Base-by-base conservation (phyloP, 2,329 filamentous ascomycete genomes). In the Botrytis cinerea region DNA sequence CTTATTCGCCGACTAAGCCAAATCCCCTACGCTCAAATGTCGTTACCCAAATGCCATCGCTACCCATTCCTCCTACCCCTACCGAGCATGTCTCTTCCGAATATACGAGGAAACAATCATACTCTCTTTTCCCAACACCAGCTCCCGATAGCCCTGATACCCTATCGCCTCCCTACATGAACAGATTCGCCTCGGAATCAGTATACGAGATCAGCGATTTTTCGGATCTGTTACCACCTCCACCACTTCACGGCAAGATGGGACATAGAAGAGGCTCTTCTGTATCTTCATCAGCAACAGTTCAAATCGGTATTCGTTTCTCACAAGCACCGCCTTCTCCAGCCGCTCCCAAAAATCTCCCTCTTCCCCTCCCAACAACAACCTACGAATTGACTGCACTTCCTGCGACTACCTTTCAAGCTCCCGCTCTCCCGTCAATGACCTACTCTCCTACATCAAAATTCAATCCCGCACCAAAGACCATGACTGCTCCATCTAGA, bases 261-360 rank as follows among this genome's bases (percentile, higher is more conserved):
- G 63, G 79, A 32, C 80, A 81, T 71, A 83, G 84, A 28, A 86
- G 90, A 62, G 85, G 89, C 74, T 90, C 89, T 8, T 93, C 91
- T 1, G 84, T 89, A 60, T 85, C 84, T 25, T 92, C 91, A 62
- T 88, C 88, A 16, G 90, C 90, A 38, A 93, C 90, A 0, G 90
- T 93, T 18, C 90, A 92, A 79, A 93, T 93, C 70, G 91, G 91
- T 1, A 84, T 93, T 25, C 87, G 91, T 18, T 84, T 93, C 72
- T 93, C 91, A 86, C 71, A 85, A 87, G 46, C 80, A 70, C 75
- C 81, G 73, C 32, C 32, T n/a, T 72, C 76, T 25, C 66, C 72
- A 70, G 73, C 75, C 43, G 72, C 74, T 51, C 40, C 74, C 1
- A 64, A 73, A 4, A 60, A 51, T 9, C 70, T 76, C 14, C 74